Base-by-base conservation (phyloP, 2,329 filamentous ascomycete genomes). In the Penicillium oxalicum region DNA sequence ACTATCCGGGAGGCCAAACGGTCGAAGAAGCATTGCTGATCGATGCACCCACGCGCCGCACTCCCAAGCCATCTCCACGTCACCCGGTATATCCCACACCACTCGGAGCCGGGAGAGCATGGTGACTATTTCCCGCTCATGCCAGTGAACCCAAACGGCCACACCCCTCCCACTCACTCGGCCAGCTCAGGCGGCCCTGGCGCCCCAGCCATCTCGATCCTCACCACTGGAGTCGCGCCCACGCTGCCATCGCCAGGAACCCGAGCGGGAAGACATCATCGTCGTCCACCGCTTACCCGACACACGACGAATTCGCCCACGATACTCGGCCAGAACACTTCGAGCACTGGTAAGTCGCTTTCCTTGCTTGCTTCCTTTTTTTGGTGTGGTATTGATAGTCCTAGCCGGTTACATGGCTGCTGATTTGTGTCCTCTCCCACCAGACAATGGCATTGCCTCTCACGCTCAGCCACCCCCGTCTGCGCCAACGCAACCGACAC, bases 11-110 rank as follows among this genome's bases (percentile, higher is more conserved):
- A 39, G 91, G 91, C 6, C 93, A 97, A 71, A 82, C 77, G 0
- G 84, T 95, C 40, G 86, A 91, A 46, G 93, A 98, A 64, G 93
- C 93, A 6, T 77, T 98, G 52, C 66, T 96, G 55, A 95, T 98
- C 63, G 91, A 97, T 60, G 83, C 94, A 18, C 88, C 90, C 12
- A 73, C 77, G 33, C 81, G 83, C 46, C 80, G 86, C 51, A 91
- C 88, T 0, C 90, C 91, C 1, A 86, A 85, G 58, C 83, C 87
- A 9, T 95, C 90, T 8, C 91, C 91, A 2, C 78, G 84, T 50
- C 67, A 69, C 48, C 52, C 61, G 2, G 66, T 70, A 6, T 76
- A 73, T 78, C 37, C 67, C 74, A 35, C 71, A 74, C 36, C 70
- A 76, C 40, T 73, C 74, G 51, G 85, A 89, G 27, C 86, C 86